These are phyloP conservation scores for Acmispon strigosus DNA, from an alignment of 306 rosid species.

Conservation along the genomic window DNA sequence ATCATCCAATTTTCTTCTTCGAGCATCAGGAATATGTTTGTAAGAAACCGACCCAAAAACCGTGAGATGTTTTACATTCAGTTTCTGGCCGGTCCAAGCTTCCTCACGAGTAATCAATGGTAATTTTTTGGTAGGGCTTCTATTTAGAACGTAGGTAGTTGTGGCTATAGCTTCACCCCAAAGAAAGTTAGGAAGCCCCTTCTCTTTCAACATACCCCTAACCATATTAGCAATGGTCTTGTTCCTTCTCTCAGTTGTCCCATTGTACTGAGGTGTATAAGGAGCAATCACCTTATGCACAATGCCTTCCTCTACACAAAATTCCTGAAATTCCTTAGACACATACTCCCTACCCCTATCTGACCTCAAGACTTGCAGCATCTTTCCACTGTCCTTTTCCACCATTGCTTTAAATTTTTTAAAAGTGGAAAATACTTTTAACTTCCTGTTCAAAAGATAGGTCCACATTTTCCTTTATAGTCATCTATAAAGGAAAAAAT, in stretches of 20 bases:
- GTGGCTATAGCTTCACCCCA: background rate
- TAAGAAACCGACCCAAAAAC: background rate
- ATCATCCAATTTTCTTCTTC: too few species aligned
- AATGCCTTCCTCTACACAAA: background rate
- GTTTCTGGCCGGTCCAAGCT: background rate
- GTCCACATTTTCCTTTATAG: too few species aligned
- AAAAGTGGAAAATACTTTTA: background rate
- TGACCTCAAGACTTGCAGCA: background rate
- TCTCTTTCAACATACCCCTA: background rate
- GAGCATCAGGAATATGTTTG: background rate
- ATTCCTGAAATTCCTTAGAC: background rate
- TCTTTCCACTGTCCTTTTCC: too few species aligned
- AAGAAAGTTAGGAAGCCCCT: background rate
- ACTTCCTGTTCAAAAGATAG: background rate
- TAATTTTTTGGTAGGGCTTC: too few species aligned
- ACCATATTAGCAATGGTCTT: background rate
- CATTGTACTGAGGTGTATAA: background rate
- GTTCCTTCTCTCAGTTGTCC: background rate
- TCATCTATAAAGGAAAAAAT: too few species aligned
- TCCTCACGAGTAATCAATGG: too few species aligned
- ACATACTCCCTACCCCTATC: background rate
- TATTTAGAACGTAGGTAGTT: too few species aligned
- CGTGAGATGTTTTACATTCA: background rate
- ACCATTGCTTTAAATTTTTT: background rate
- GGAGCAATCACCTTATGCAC: background rate